Conservation (phyloP, 208 protist species). For the Trypanosoma conorhini region DNA sequence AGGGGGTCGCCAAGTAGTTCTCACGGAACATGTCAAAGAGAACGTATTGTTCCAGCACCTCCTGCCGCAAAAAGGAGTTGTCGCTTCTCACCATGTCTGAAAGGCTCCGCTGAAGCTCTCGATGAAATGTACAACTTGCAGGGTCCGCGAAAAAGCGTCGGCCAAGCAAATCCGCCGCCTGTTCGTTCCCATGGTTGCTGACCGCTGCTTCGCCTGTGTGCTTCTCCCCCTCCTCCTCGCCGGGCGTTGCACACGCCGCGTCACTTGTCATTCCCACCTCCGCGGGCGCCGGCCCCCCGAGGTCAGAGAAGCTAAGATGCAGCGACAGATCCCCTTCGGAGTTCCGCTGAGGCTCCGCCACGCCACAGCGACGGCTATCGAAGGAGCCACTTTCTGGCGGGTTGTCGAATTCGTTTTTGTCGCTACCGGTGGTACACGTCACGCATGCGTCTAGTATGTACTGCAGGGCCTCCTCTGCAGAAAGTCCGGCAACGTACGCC, state of each 20-base stretch:
- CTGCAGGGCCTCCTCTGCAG: conserved; percentile 71
- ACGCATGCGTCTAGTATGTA: conserved; percentile 39
- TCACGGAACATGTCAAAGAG: conserved; percentile 69
- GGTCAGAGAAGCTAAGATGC: neutral
- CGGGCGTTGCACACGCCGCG: neutral
- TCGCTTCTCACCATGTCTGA: conserved; percentile 13
- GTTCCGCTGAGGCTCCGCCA: neutral
- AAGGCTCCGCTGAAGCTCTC: conserved; percentile 41
- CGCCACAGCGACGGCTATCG: neutral
- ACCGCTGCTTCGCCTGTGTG: neutral
- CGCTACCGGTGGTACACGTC: neutral
- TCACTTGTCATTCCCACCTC: neutral
- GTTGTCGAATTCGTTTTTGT: neutral
- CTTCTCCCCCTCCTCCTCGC: neutral
- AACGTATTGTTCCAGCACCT: conserved; percentile 78
- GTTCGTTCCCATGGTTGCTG: neutral
- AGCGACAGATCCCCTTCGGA: neutral
- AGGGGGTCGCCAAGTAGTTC: conserved; percentile 62
- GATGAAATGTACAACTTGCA: conserved; percentile 47
- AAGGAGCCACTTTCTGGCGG: neutral
- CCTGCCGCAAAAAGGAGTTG: conserved; percentile 32
- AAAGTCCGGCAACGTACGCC: conserved; percentile 64
- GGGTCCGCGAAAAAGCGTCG: conserved; percentile 1
- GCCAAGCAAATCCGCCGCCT: neutral
- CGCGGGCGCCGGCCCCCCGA: neutral